Evolutionary conservation across 345 rosid species (phyloP).

Genomic region (Xanthoceras sorbifolium): DNA sequence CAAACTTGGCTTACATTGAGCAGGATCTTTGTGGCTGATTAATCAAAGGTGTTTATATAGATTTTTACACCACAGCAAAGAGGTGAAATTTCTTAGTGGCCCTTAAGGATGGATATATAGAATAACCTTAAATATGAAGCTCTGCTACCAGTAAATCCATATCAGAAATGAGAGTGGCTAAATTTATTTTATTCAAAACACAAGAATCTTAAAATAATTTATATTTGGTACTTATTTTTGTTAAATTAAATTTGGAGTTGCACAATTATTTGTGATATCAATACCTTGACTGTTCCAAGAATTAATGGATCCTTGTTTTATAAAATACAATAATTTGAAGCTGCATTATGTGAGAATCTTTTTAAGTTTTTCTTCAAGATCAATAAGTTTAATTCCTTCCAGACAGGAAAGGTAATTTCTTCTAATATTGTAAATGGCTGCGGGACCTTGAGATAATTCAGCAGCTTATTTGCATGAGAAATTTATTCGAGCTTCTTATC

Average conservation of each 20-base stretch:
- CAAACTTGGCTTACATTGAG: neutral
- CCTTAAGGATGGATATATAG: neutral
- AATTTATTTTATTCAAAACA: too few species aligned
- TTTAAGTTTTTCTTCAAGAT: too few species aligned
- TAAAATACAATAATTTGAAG: neutral
- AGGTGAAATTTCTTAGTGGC: neutral
- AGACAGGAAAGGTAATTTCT: neutral
- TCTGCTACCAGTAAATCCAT: neutral
- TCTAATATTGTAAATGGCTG: too few species aligned
- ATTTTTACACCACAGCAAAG: neutral
- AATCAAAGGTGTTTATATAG: neutral
- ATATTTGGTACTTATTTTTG: neutral
- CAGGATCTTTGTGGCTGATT: neutral
- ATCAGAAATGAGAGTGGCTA: neutral
- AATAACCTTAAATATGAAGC: too few species aligned
- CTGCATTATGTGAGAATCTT: neutral
- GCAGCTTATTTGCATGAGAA: too few species aligned
- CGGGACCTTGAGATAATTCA: too few species aligned
- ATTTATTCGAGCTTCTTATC: too few species aligned
- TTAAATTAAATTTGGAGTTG: neutral
- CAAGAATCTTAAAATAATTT: neutral
- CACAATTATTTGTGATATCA: neutral
- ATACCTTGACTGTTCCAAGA: neutral
- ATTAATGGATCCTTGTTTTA: neutral
- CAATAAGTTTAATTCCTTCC: neutral